phyloP scores from a whole-genome alignment of 768 basidiomycete species.

The Collybia nuda region DNA sequence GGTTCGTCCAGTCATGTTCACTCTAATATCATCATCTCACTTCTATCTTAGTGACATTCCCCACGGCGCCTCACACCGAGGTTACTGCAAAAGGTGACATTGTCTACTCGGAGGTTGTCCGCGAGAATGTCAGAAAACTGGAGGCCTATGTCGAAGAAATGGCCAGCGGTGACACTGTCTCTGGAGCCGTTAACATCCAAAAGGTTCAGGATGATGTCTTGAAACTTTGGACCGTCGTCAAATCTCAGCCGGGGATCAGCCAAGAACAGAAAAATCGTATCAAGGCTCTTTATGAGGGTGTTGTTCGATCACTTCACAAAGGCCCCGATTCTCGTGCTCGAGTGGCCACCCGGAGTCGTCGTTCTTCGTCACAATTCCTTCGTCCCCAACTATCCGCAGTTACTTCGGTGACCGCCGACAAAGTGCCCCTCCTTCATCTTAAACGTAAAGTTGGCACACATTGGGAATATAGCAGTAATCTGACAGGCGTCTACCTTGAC shows the following conservation, averaged over 20 bases:
- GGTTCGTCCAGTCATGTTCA: conserved; percentile 50
- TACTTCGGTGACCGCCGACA: conserved; percentile 76
- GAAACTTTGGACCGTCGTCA: conserved; percentile 97
- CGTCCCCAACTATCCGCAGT: conserved; percentile 82
- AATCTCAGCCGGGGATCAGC: conserved; percentile 95
- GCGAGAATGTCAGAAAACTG: conserved; percentile 94
- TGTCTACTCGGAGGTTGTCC: conserved; percentile 90
- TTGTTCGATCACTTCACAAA: conserved; percentile 89
- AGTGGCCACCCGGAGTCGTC: conserved; percentile 65
- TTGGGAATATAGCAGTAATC: conserved; percentile 98
- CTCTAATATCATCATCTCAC: conserved; percentile 3
- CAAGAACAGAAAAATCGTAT: conserved; percentile 96
- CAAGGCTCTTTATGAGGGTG: conserved; percentile 94
- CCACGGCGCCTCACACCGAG: conserved; percentile 94
- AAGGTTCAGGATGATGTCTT: conserved; percentile 97
- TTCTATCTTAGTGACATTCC: conserved; percentile 79
- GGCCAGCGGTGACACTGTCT: conserved; percentile 91
- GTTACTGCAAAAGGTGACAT: conserved; percentile 94
- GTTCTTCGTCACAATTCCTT: conserved; percentile 96
- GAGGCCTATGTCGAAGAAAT: conserved; percentile 99
- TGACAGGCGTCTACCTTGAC: conserved; percentile 94
- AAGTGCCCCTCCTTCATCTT: conserved; percentile 91
- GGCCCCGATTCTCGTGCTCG: conserved; percentile 60
- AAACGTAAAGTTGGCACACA: conserved; percentile 94
- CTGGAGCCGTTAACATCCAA: conserved; percentile 85